Base-by-base conservation (phyloP, 192 early-diverging fungal species). In the Mortierella alpina region DNA sequence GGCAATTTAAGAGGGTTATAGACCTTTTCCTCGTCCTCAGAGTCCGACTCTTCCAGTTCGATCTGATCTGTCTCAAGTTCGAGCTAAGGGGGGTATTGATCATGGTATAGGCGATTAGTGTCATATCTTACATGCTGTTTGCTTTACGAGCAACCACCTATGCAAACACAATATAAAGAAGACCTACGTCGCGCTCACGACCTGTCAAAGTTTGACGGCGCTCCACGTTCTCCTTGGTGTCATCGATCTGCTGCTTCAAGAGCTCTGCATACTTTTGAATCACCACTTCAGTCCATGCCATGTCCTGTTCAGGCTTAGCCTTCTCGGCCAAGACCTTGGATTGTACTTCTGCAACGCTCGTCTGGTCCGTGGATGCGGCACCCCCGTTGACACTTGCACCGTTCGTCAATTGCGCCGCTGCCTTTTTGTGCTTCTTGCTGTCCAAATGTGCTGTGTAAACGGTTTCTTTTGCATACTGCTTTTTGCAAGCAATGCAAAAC, bases 1-100 rank as follows among this genome's bases (percentile, higher is more conserved):
- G 96, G 96, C 55, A 99, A 78, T 64, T 98, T 99, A 15, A 98
- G 88, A 18, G 97, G 97, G 67, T 99, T 99, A 79, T 99, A 99
- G 53, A 96, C 92, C 75, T 96, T 94, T 60, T 96, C 95, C 44
- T 96, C 94, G 18, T 94, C 92, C 44, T 93, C 94, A 1, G 87
- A 89, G 13, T 91, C 90, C 11, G 86, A 84, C 12, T 91, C 89
- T 5, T 83, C 80, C 79, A 88, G 82, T 39, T 91, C 93, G 6
- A 90, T 82, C 56, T 91, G 91, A 20, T 92, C 92, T n/a, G 91
- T 90, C 48, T 92, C 89, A 47, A 88, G 75, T 59, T 95, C 95
- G 45, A 91, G 75, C 83, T 86, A 77, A 6, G 15, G 9, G 42
- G 10, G 61, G 54, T 22, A 46, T 15, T 22, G 49, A 56, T 48